These are phyloP conservation scores for Amphibolis antarctica DNA, from an alignment of 106 monocot species.

Conservation along the genomic window DNA sequence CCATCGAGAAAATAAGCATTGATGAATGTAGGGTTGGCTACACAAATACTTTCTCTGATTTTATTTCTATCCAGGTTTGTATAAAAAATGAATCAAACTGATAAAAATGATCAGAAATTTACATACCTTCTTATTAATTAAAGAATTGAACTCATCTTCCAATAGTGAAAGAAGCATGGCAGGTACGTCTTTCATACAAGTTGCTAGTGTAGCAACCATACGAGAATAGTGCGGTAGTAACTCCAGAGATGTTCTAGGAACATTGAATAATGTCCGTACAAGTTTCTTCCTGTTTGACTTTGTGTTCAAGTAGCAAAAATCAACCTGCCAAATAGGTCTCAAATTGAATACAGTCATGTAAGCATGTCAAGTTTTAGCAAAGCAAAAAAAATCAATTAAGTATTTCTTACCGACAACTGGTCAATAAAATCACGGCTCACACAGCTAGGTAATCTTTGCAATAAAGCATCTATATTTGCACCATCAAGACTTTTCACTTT, in stretches of 20 bases:
- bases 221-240: constrained; percentile 92
- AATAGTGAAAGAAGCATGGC: constrained; percentile 61
- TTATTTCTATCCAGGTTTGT: no score
- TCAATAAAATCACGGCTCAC: constrained; percentile 98
- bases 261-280: constrained; percentile 67
- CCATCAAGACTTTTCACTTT: constrained; percentile 66
- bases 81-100: no score
- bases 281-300: constrained; percentile 92
- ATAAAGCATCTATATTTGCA: constrained; percentile 60
- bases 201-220: constrained; percentile 85
- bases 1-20: no score
- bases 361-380: neutral
- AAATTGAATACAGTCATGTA: neutral
- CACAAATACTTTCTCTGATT: no score
- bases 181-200: constrained; percentile 95
- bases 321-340: constrained; percentile 44
- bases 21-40: no score
- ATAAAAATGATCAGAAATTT: neutral
- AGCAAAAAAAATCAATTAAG: constrained; percentile 3
- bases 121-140: constrained; percentile 93
- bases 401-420: constrained; percentile 66
- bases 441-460: constrained; percentile 90
- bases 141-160: constrained; percentile 91
- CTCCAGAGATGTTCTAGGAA: constrained; percentile 89
- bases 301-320: constrained; percentile 94